Conservation (phyloP, 805 yeast species). For the Cyberlindnera suaveolens region DNA sequence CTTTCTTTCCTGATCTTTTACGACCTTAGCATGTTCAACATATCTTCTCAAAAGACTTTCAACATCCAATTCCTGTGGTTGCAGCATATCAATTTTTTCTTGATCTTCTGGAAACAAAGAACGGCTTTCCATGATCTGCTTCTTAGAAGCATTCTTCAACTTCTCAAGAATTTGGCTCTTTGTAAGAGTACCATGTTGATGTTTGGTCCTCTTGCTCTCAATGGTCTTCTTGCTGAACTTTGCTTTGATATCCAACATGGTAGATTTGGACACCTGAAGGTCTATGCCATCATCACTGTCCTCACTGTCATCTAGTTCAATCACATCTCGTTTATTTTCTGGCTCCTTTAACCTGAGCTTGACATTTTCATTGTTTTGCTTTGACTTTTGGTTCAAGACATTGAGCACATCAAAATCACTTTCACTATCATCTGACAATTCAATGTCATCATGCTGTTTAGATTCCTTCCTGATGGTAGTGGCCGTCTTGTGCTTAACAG, state of each 20-base stretch:
- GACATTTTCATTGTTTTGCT: not conserved
- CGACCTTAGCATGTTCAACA: conserved; percentile 16
- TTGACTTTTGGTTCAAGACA: not conserved
- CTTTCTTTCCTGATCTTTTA: conserved; percentile 30
- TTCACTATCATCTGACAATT: conserved; percentile 10
- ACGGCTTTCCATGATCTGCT: conserved; percentile 43
- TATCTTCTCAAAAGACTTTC: conserved; percentile 20
- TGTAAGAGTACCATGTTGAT: conserved; percentile 12
- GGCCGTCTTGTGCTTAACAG: not conserved
- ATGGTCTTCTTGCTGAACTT: conserved; percentile 25
- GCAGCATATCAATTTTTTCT: conserved; percentile 24
- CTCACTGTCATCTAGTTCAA: conserved; percentile 17
- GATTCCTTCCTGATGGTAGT: too few relatives aligned
- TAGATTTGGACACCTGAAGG: conserved; percentile 26
- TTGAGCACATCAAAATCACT: conserved; percentile 10
- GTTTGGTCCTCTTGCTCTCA: conserved; percentile 7
- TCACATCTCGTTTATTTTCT: not conserved
- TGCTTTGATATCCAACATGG: conserved; percentile 29
- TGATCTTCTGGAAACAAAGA: conserved; percentile 35
- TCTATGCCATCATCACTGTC: conserved; percentile 19
- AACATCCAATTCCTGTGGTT: conserved; percentile 16
- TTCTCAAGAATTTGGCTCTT: conserved; percentile 28
- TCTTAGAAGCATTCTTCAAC: conserved; percentile 38
- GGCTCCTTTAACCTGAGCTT: conserved; percentile 3
- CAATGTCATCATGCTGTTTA: conserved; percentile 1